These are phyloP conservation scores for Alternaria novae-zelandiae DNA, from an alignment of 2,329 filamentous ascomycete species.

Conservation along the genomic window DNA sequence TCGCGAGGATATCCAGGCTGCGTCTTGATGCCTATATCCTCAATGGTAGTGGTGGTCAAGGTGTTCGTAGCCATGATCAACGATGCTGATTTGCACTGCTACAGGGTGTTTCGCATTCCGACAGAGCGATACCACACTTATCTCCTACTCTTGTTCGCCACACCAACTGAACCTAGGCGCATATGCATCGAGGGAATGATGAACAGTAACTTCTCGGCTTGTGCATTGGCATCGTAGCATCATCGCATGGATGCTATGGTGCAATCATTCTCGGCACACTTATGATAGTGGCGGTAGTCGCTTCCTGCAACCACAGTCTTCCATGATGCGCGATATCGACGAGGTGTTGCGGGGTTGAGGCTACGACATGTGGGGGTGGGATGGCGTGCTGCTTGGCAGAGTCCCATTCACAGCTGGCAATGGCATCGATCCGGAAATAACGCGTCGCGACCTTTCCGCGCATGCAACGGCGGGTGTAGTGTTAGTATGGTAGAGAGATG, in stretches of 20 bases:
- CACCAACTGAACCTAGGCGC: not conserved
- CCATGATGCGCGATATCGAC: not conserved
- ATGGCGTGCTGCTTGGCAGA: constrained; percentile 25
- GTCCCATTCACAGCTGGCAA: not conserved
- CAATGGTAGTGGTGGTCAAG: not conserved
- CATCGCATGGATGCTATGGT: not conserved
- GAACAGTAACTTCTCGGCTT: not conserved
- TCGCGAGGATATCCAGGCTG: constrained; percentile 7
- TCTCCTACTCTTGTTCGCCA: not conserved
- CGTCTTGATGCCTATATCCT: not conserved
- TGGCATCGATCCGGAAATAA: not conserved
- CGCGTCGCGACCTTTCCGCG: too few species aligned
- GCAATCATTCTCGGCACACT: not conserved
- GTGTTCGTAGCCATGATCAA: constrained; percentile 9
- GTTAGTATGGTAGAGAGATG: not conserved
- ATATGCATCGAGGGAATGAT: not conserved
- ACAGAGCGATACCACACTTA: not conserved
- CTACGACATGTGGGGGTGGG: constrained; percentile 26
- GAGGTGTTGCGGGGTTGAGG: constrained; percentile 20
- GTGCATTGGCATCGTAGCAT: not conserved
- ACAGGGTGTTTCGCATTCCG: not conserved
- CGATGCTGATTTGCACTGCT: not conserved
- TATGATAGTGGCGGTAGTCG: not conserved
- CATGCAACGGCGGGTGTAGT: not conserved
- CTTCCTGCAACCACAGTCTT: not conserved